Base-by-base conservation (phyloP, 495 filamentous ascomycete genomes). In the Xylaria cubensis region DNA sequence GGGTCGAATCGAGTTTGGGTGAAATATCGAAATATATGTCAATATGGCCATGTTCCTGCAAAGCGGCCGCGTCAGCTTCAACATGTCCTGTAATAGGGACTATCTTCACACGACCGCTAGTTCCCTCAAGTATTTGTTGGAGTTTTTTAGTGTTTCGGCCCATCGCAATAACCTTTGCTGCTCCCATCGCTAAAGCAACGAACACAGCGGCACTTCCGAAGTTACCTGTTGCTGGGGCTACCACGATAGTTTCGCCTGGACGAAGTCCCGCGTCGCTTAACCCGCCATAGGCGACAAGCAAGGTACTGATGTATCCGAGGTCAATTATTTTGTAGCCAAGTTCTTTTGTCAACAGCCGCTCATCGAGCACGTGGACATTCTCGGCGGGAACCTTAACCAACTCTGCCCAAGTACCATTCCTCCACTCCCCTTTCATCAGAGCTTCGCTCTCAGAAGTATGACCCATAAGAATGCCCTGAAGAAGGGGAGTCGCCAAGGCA, bases 231-330 rank as follows among this genome's bases (percentile, higher is more conserved):
- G 85, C 85, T 0, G 87, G 86, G 3, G 80, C 80, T 10, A 88
- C 77, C 70, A 89, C 80, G 24, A 89, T 74, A 0, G 79, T 80
- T 71, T 88, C 83, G 4, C 86, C 86, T 0, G 86, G 74, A 71
- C 82, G 76, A 0, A 90, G 71, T 29, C 81, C 74, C 9, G 86
- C 82, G 21, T 82, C 83, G 1, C 76, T 68, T 3, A 90, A 74
- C 0, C 89, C 88, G 36, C 85, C 88, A 71, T 81, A 86, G 0
- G 83, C 77, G 3, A 90, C 83, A 12, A 86, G 66, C 10, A 69
- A 41, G 1, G 26, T 46, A n/a, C 70, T 39, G 29, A 80, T 17
- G 13, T 67, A 62, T 46, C 65, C 6, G 6, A 84, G 75, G 26
- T 83, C 79, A 0, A 61, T 50, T 17, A 79, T 41, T 1, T 62